Conservation (phyloP, 1,139 yeast genomes). For the Geotrichum cucujoidarum region DNA sequence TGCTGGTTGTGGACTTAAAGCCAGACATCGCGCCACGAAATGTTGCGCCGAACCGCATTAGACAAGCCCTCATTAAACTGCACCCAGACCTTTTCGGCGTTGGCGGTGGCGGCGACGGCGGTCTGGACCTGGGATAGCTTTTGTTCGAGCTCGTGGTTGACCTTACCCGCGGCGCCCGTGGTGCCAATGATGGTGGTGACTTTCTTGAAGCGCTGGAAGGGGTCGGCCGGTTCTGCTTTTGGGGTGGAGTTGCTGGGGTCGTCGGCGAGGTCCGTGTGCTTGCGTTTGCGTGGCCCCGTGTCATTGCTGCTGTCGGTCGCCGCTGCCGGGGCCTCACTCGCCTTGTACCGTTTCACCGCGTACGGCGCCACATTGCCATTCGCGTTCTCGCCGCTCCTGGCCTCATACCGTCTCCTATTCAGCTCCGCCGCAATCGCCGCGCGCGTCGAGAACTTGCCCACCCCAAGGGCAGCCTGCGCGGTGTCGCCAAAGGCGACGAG, state of each 20-base stretch:
- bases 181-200: neutral
- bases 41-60: constrained; percentile 83
- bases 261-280: neutral
- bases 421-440: constrained; percentile 28
- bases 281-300: neutral
- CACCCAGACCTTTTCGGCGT: constrained; percentile 58
- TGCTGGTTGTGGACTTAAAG: too few relatives aligned
- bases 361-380: constrained; percentile 16
- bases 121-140: neutral
- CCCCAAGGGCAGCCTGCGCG: constrained; percentile 26
- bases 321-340: constrained; percentile 12
- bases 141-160: neutral
- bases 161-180: neutral
- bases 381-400: constrained; percentile 17
- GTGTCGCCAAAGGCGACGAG: constrained; percentile 29
- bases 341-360: constrained; percentile 10
- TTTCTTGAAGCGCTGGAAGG: constrained; percentile 6
- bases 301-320: neutral
- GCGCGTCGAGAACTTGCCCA: constrained; percentile 32
- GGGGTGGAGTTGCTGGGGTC: neutral
- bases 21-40: constrained; percentile 77
- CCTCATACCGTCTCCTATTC: constrained; percentile 5
- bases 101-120: neutral
- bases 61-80: constrained; percentile 92
- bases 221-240: neutral